Evolutionary conservation across 108 stramenopile genomes (phyloP), one percentile per base, ranked within the genome.

Genomic region (Craspedostauros australis): DNA sequence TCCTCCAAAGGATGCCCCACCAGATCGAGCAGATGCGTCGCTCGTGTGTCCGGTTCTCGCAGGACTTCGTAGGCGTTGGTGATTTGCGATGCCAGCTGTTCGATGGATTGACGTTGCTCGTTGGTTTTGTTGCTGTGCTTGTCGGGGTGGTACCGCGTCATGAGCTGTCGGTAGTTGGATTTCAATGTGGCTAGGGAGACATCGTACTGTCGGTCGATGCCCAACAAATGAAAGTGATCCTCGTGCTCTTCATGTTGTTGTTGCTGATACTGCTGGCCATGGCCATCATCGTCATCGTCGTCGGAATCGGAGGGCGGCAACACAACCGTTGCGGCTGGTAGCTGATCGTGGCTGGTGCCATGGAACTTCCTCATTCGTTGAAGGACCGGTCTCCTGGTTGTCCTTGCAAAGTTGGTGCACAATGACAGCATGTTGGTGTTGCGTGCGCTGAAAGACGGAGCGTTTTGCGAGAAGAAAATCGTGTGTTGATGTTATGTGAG

Each of bases 71-170:
- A 89, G 21, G 81, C 79, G 43, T 68, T 60, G 14, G 83, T 83
- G 9, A 89, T 74, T 38, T 59, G 44, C 1, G 54, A 32, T 34
- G 54, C 48, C 12, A 34, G 33, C 14, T 60, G 70, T 38, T 66
- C 58, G 15, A 11, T 11, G 18, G 24, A 36, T 12, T 41, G 28
- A 12, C 23, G 21, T 25, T 64, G 6, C 3, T 19, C 3, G n/a
- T 18, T 39, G 14, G 14, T 23, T 28, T 33, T 50, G 46, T 29
- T 14, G 18, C 11, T 76, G 65, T 65, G 52, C 30, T 62, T 57
- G 47, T 87, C 86, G 21, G 86, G 86, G 51, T 88, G 86, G 7
- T 68, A 50, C 23, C 76, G 52, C 7, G 39, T 70, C 82, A 88
- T 88, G 43, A 88, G 65, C n/a, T 39, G 14, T 50, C 67, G 75